These are phyloP conservation scores for Nigrograna mackinnonii DNA, from an alignment of 2,329 filamentous ascomycete species.

Conservation along the genomic window DNA sequence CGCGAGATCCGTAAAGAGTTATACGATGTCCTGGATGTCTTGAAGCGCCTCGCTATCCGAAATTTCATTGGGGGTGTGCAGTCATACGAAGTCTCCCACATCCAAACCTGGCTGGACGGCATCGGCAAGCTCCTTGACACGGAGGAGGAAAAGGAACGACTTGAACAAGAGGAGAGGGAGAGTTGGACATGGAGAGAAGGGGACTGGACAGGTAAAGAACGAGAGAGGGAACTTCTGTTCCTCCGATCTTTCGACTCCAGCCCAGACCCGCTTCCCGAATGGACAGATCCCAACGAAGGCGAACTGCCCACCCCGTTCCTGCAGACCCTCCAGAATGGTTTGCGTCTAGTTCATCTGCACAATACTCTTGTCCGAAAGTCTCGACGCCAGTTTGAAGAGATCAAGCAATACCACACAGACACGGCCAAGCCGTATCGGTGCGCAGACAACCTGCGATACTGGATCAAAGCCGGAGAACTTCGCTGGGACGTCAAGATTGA, in stretches of 20 bases:
- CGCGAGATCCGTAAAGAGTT: slow-evolving; percentile 83
- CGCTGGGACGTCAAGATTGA: slow-evolving; percentile 86
- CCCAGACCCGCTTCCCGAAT: slow-evolving; percentile 65
- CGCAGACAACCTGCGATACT: slow-evolving; percentile 92
- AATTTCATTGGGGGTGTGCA: slow-evolving; percentile 84
- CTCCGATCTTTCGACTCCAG: slow-evolving; percentile 72
- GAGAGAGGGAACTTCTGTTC: slow-evolving; percentile 81
- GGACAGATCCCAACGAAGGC: slow-evolving; percentile 61
- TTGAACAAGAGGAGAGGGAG: slow-evolving; percentile 71
- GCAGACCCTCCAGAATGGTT: slow-evolving; percentile 72
- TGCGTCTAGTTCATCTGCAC: slow-evolving; percentile 83
- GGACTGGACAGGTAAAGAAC: slow-evolving; percentile 73
- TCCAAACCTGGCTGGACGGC: slow-evolving; percentile 77
- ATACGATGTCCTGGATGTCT: slow-evolving; percentile 82
- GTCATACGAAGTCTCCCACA: slow-evolving; percentile 74
- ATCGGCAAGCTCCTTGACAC: slow-evolving; percentile 76
- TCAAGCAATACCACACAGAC: slow-evolving; percentile 88
- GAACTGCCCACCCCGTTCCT: slow-evolving; percentile 75
- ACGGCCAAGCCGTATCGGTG: slow-evolving; percentile 92
- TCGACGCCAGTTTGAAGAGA: slow-evolving; percentile 82
- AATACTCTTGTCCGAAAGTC: slow-evolving; percentile 87
- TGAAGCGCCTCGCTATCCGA: slow-evolving; percentile 88
- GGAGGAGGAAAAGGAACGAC: slow-evolving; percentile 77
- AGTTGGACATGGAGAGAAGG: slow-evolving; percentile 80
- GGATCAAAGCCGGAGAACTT: slow-evolving; percentile 93